These are phyloP conservation scores for Centella asiatica DNA, from an alignment of 129 eudicot genomes.

Conservation along the genomic window DNA sequence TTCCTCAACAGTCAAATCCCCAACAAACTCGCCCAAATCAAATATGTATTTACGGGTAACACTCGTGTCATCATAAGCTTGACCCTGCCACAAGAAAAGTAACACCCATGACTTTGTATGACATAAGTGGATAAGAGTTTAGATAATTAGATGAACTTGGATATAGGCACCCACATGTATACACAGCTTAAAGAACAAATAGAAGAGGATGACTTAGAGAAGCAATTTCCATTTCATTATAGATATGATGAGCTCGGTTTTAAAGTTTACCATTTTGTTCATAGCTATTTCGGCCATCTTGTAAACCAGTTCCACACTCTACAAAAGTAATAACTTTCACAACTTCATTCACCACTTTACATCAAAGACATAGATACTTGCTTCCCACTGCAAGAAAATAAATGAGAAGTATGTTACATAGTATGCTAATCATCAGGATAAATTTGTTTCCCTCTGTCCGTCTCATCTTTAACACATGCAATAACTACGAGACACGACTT, in stretches of 20 bases:
- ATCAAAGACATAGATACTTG: not conserved
- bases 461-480: no score
- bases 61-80: conserved; percentile 24
- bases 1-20: conserved; percentile 66
- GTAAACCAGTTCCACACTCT: not conserved
- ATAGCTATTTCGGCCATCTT: conserved; percentile 29
- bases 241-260: not conserved
- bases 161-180: not conserved
- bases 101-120: conserved; percentile 3
- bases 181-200: not conserved
- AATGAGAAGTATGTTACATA: not conserved
- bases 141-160: not conserved
- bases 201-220: not conserved
- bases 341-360: not conserved
- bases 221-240: not conserved
- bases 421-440: no score
- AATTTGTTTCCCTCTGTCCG: no score
- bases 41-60: conserved; percentile 34
- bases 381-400: not conserved
- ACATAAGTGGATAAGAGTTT: not conserved
- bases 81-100: conserved; percentile 20
- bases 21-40: conserved; percentile 74
- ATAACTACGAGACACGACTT: no score
- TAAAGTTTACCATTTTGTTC: conserved; percentile 26
- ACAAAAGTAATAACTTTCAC: not conserved